phyloP scores from a whole-genome alignment of 2,329 filamentous ascomycete genomes.

The Sporothrix sp. region DNA sequence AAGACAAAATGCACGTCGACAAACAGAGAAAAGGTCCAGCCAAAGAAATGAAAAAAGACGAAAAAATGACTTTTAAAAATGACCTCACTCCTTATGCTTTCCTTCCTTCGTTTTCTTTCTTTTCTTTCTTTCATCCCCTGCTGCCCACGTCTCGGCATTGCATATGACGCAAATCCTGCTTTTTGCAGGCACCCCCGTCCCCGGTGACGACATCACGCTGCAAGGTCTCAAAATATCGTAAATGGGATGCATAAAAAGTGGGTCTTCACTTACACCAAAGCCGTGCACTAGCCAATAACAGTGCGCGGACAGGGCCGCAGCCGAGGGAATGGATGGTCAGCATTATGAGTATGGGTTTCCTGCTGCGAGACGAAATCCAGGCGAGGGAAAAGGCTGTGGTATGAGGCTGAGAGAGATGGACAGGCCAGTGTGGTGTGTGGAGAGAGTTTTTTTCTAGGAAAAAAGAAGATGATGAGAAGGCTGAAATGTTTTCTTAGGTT shows the following conservation, averaged over 20 bases:
- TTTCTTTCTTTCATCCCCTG: not conserved
- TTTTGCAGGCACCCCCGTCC: not conserved
- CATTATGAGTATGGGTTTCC: not conserved
- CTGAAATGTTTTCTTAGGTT: too few relatives aligned
- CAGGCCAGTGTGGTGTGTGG: not conserved
- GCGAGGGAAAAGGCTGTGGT: too few relatives aligned
- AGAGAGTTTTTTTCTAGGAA: too few relatives aligned
- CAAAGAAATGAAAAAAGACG: not conserved
- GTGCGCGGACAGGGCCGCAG: too few relatives aligned
- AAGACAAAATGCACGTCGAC: not conserved
- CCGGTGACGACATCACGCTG: conserved; percentile 6
- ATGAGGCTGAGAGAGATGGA: not conserved
- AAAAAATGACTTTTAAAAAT: not conserved
- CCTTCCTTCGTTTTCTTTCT: not conserved
- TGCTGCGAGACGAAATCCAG: not conserved
- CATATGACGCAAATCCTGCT: conserved; percentile 6
- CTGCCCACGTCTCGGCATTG: not conserved
- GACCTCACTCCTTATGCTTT: not conserved
- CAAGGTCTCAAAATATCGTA: too few relatives aligned
- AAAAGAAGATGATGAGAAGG: too few relatives aligned
- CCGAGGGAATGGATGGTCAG: not conserved
- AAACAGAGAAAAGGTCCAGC: not conserved
- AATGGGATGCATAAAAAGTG: not conserved
- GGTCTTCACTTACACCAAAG: not conserved
- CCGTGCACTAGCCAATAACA: not conserved